Percentiles rank a stretch among this genome's conserved stretches.
Conservation (phyloP, 2,329 filamentous ascomycete genomes). For the Microcyclospora tardicrescens region DNA sequence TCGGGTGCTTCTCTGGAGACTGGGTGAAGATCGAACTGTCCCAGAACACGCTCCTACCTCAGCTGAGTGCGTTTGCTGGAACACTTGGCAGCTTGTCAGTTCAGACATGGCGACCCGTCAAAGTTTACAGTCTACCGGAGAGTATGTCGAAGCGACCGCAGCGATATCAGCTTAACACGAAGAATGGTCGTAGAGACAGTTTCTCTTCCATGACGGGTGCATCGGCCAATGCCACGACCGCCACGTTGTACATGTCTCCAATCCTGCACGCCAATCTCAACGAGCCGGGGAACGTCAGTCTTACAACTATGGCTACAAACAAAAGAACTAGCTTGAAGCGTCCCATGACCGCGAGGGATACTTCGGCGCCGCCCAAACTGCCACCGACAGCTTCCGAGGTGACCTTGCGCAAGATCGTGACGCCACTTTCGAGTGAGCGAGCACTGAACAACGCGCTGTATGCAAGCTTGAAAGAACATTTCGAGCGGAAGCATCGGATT, state of each 20-base stretch:
- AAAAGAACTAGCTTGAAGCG: constrained; percentile 29
- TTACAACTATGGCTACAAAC: constrained; percentile 47
- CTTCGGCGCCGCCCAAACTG: constrained; percentile 29
- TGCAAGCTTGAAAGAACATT: constrained; percentile 75
- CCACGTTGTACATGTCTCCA: constrained; percentile 65
- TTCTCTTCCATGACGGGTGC: constrained; percentile 32
- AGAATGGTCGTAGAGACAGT: constrained; percentile 39
- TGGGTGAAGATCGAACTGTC: constrained; percentile 80
- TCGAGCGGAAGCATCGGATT: constrained; percentile 68
- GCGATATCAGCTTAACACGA: constrained; percentile 42
- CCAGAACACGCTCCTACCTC: constrained; percentile 58
- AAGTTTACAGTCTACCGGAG: constrained; percentile 80
- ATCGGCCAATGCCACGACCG: constrained; percentile 37
- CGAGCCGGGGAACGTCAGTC: constrained; percentile 61
- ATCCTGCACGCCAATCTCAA: constrained; percentile 78
- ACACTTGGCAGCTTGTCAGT: constrained; percentile 53
- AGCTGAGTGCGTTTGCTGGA: constrained; percentile 53
- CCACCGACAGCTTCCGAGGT: constrained; percentile 62
- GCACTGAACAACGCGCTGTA: constrained; percentile 76
- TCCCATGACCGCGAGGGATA: constrained; percentile 16
- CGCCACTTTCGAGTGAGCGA: constrained; percentile 75
- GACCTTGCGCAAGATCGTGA: constrained; percentile 76
- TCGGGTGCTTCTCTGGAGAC: constrained; percentile 94
- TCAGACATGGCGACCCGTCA: constrained; percentile 65
- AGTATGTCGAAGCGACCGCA: constrained; percentile 42